These are phyloP conservation scores for Ophiocordyceps camponoti-leonardi DNA, from an alignment of 2,329 filamentous ascomycete genomes.

Conservation along the genomic window DNA sequence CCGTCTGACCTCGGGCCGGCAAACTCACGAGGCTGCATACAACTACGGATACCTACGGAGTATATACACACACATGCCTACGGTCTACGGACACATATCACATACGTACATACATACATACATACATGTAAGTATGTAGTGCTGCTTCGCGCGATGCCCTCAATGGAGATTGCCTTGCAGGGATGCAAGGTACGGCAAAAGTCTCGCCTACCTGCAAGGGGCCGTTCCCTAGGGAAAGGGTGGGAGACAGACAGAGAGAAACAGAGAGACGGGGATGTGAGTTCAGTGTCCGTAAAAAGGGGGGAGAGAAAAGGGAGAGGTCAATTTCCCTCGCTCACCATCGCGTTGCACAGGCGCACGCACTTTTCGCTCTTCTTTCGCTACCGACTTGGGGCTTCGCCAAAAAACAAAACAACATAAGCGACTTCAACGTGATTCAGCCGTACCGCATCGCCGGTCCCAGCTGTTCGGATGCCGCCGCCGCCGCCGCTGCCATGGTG, in stretches of 20 bases:
- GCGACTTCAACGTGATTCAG: not conserved
- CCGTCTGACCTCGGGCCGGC: not conserved
- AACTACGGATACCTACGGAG: too few species aligned
- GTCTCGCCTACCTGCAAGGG: not conserved
- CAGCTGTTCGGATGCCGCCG: not conserved
- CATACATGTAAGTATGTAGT: not conserved
- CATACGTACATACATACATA: not conserved
- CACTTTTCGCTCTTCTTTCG: too few species aligned
- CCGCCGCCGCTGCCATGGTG: not conserved
- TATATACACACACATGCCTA: too few species aligned
- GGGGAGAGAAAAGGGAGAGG: too few species aligned
- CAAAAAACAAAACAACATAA: too few species aligned
- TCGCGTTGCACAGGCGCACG: not conserved
- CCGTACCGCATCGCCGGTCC: not conserved
- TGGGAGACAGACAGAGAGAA: too few species aligned
- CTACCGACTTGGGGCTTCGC: not conserved
- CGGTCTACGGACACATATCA: too few species aligned
- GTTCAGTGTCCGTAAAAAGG: too few species aligned
- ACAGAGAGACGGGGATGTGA: too few species aligned
- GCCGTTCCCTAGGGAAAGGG: not conserved
- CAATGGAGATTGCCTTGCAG: not conserved
- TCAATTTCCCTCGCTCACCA: too few species aligned
- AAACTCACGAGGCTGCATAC: not conserved
- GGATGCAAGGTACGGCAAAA: not conserved
- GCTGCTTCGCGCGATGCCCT: too few species aligned